phyloP scores from a whole-genome alignment of 2,329 filamentous ascomycete species.

The Xylaria sp. region DNA sequence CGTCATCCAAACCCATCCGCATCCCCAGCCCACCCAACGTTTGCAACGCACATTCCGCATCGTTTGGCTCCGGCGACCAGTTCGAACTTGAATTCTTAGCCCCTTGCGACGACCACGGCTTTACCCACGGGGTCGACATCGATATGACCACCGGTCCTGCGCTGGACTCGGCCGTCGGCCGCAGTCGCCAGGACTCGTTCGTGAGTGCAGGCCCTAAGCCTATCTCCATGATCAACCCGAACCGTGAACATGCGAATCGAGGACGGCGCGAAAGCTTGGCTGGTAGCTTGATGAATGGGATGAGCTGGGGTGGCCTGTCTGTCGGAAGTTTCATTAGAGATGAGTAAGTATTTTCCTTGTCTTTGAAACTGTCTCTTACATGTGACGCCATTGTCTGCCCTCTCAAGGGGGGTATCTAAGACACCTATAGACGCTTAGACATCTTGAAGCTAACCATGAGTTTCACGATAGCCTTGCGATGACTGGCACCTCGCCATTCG shows the following conservation, averaged over 20 bases:
- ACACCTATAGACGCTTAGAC: conserved; percentile 28
- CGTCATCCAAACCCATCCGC: conserved; percentile 46
- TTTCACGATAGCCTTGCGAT: conserved; percentile 77
- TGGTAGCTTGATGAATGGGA: conserved; percentile 74
- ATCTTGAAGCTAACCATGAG: conserved; percentile 34
- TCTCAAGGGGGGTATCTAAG: not conserved
- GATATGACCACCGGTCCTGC: conserved; percentile 65
- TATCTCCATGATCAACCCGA: conserved; percentile 69
- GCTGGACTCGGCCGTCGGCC: conserved; percentile 64
- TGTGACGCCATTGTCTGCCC: not conserved
- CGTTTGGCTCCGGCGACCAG: conserved; percentile 24
- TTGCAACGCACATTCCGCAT: conserved; percentile 32
- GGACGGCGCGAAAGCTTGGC: conserved; percentile 66
- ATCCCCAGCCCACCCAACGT: conserved; percentile 38
- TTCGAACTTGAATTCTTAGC: conserved; percentile 37
- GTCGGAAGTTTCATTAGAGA: conserved; percentile 97
- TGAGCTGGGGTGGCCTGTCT: conserved; percentile 97
- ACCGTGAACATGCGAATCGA: conserved; percentile 62
- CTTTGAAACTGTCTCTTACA: conserved; percentile 2
- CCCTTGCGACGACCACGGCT: conserved; percentile 31
- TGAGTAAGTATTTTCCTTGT: conserved; percentile 72
- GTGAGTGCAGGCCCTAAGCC: conserved; percentile 69
- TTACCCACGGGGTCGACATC: conserved; percentile 40
- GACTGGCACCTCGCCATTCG: conserved; percentile 93
- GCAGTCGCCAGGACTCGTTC: conserved; percentile 68